Evolutionary conservation across 2,329 filamentous ascomycete genomes (phyloP).

Genomic region (Colletotrichum abscissum): DNA sequence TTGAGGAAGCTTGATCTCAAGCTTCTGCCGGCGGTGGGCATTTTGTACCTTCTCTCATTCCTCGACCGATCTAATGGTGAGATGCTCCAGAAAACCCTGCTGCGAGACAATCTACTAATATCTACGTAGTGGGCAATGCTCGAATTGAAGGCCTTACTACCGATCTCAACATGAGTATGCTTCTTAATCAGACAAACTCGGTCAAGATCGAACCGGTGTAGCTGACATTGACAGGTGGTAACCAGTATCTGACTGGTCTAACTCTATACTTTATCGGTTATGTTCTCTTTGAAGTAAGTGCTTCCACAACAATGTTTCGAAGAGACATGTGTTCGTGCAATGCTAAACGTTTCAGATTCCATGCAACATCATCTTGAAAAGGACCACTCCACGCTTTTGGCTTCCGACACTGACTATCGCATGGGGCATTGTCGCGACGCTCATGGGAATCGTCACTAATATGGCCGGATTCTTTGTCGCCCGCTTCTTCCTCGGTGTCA

Average conservation of each 20-base stretch:
- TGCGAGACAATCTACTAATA: constrained; percentile 36
- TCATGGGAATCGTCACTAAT: constrained; percentile 61
- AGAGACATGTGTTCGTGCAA: too few relatives aligned
- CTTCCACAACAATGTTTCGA: not conserved
- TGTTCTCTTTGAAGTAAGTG: constrained; percentile 63
- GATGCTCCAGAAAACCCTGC: constrained; percentile 42
- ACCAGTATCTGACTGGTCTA: constrained; percentile 73
- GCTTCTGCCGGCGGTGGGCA: constrained; percentile 64
- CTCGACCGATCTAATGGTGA: constrained; percentile 68
- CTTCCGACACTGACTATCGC: constrained; percentile 66
- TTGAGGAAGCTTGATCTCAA: constrained; percentile 66
- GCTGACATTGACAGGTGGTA: constrained; percentile 54
- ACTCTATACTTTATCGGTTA: constrained; percentile 75
- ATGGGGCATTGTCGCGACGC: constrained; percentile 66
- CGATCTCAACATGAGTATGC: constrained; percentile 65
- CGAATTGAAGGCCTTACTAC: constrained; percentile 64
- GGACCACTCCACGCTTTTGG: constrained; percentile 68
- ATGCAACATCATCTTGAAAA: constrained; percentile 71
- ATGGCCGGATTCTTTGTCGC: constrained; percentile 63
- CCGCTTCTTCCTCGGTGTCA: constrained; percentile 66
- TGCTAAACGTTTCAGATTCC: constrained; percentile 56
- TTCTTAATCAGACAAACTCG: too few relatives aligned
- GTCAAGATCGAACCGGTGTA: too few relatives aligned
- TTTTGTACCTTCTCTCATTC: constrained; percentile 68
- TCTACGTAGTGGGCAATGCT: constrained; percentile 66